phyloP scores from a whole-genome alignment of 1,139 yeast genomes.

The Hyphopichia burtonii region DNA sequence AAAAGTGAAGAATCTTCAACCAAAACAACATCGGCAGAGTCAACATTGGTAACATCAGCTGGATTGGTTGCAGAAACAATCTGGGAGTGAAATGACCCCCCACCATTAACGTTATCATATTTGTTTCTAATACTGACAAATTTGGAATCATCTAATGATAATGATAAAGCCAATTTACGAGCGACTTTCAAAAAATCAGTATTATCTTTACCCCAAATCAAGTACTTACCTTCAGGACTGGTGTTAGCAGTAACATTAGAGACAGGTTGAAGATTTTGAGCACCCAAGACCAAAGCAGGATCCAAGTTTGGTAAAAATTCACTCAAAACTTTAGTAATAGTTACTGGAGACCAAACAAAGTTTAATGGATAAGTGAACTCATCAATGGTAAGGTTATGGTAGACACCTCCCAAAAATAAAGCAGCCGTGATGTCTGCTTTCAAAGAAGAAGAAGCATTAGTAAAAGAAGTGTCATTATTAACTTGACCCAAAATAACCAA shows the following conservation, averaged over 20 bases:
- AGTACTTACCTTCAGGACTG: slow-evolving; percentile 49
- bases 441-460: slow-evolving; percentile 38
- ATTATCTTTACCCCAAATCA: slow-evolving; percentile 71
- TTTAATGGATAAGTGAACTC: slow-evolving; percentile 53
- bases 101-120: slow-evolving; percentile 68
- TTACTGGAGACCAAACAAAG: slow-evolving; percentile 58
- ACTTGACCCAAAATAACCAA: slow-evolving; percentile 68
- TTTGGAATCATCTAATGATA: slow-evolving; percentile 63
- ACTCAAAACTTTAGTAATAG: slow-evolving; percentile 48
- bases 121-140: slow-evolving; percentile 58
- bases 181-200: slow-evolving; percentile 56
- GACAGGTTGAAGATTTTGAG: slow-evolving; percentile 5
- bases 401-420: slow-evolving; percentile 53
- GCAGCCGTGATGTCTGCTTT: slow-evolving; percentile 76
- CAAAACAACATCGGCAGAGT: slow-evolving; percentile 60
- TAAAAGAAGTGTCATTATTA: slow-evolving; percentile 25
- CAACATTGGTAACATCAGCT: slow-evolving; percentile 40
- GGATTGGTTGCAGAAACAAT: slow-evolving; percentile 42
- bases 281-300: slow-evolving; percentile 20
- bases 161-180: slow-evolving; percentile 65
- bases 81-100: slow-evolving; percentile 83
- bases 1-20: slow-evolving; percentile 61
- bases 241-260: slow-evolving; percentile 35
- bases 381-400: slow-evolving; percentile 39
- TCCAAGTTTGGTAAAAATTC: slow-evolving; percentile 41